A percentile compares a stretch with the other conserved stretches of the same genome.
These are phyloP conservation scores for Neofusicoccum kwambonambiense DNA, from an alignment of 2,329 filamentous ascomycete genomes.

Conservation along the genomic window DNA sequence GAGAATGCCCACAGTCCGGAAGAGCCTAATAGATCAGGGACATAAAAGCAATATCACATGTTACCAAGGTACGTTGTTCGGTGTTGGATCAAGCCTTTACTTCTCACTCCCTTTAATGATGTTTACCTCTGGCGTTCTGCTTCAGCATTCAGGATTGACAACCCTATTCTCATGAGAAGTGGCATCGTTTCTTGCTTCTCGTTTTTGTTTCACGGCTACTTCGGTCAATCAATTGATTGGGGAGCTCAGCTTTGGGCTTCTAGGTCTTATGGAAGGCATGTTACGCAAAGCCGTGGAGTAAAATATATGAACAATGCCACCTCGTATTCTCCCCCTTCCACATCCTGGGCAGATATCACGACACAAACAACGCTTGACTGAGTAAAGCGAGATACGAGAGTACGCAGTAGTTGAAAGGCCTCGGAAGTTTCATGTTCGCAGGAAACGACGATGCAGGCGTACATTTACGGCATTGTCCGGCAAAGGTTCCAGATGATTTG, in stretches of 20 bases:
- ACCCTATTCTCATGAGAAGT: background rate
- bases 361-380: too few relatives aligned
- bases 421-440: background rate
- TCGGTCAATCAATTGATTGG: background rate
- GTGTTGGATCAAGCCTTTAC: background rate
- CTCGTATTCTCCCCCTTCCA: background rate
- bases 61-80: background rate
- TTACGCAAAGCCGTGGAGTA: background rate
- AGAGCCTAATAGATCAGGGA: too few relatives aligned
- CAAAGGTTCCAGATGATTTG: background rate
- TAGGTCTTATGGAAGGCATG: background rate
- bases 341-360: background rate
- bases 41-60: background rate
- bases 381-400: background rate
- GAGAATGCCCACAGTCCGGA: background rate
- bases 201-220: background rate
- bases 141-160: background rate
- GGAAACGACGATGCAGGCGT: background rate
- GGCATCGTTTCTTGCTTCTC: background rate
- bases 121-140: background rate
- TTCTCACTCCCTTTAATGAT: background rate
- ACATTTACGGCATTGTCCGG: too few relatives aligned
- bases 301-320: background rate
- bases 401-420: too few relatives aligned
- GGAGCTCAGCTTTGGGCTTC: background rate